Base-by-base conservation (phyloP, 495 filamentous ascomycete genomes). In the Talaromyces borbonicus region DNA sequence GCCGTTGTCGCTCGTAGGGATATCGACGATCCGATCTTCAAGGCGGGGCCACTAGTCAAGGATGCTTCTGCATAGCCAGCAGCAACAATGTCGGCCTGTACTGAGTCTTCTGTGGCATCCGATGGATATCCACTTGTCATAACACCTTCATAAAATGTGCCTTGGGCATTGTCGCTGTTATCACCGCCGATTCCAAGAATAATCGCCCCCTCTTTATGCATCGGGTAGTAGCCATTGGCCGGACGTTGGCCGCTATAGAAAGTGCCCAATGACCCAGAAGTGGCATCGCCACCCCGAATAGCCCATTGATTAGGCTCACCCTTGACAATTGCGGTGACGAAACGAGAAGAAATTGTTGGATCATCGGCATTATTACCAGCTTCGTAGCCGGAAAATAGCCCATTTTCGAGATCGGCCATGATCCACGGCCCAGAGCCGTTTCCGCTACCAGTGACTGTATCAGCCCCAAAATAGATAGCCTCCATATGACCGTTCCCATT, bases 361-460 rank as follows among this genome's bases (percentile, higher is more conserved):
- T 78, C 68, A 8, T 33, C 64, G 2, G 60, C 18, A 52, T 78
- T 79, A 33, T 61, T 43, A 1, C 32, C 46, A 16, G 60, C 15
- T 49, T 53, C 67, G 1, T 8, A 4, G 19, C 74, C 74, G 11
- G 74, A 77, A 67, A 77, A 79, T 32, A 79, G 54, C 19, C 67
- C 67, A 49, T 78, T 77, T 60, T 79, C 75, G 1, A 79, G 62
- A 67, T 79, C 76, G 26, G 72, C 76, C 76, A 78, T 78, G 52
- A 79, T 40, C 76, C 76, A 79, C 19, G 76, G 76, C 0, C 76
- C 75, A 14, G 46, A 66, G 36, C 75, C 75, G 20, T 68, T 25
- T 11, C 76, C 76, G 22, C 52, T 58, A 27, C 75, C 76, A 70
- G 69, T 77, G 55, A 31, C 44, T 7, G 59, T 69, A 52, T 49